Evolutionary conservation across 225 moss, liverwort and hornwort genomes (phyloP).

Genomic region (Marchantia polymorpha): DNA sequence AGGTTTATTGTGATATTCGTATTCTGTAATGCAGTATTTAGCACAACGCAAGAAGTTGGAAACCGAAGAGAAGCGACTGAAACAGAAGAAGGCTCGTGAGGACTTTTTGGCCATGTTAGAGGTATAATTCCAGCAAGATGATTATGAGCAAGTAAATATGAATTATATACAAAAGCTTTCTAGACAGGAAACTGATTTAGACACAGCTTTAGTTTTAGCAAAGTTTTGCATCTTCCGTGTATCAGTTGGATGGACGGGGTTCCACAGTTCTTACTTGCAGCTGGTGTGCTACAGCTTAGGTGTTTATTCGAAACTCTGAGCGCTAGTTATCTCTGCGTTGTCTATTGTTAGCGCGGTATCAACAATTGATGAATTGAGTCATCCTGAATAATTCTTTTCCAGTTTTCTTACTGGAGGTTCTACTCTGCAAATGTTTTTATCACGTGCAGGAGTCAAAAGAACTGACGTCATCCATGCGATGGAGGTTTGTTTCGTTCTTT

Average conservation of each 20-base stretch:
- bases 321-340: background rate
- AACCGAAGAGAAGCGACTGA: conserved; percentile 89
- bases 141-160: background rate
- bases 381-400: too few species aligned
- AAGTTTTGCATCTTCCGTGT: background rate
- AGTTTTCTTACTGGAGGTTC: too few species aligned
- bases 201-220: too few species aligned
- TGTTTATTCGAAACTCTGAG: background rate
- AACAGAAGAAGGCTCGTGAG: conserved; percentile 92
- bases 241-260: background rate
- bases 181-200: too few species aligned
- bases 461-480: conserved; percentile 83
- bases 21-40: conserved; percentile 56
- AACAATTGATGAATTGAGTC: too few species aligned
- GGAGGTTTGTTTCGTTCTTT: conserved; percentile 56
- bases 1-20: background rate
- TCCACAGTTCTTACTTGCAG: background rate
- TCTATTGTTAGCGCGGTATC: background rate
- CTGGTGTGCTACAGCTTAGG: background rate
- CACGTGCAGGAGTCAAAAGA: conserved; percentile 78
- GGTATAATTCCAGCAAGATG: conserved; percentile 41
- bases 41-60: conserved; percentile 93
- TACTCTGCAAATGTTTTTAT: too few species aligned
- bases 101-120: conserved; percentile 89
- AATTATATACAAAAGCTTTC: background rate